Evolutionary conservation across 352 stramenopile species (phyloP), one percentile per base, ranked within the genome.

Genomic region (Phytophthora tubulina): DNA sequence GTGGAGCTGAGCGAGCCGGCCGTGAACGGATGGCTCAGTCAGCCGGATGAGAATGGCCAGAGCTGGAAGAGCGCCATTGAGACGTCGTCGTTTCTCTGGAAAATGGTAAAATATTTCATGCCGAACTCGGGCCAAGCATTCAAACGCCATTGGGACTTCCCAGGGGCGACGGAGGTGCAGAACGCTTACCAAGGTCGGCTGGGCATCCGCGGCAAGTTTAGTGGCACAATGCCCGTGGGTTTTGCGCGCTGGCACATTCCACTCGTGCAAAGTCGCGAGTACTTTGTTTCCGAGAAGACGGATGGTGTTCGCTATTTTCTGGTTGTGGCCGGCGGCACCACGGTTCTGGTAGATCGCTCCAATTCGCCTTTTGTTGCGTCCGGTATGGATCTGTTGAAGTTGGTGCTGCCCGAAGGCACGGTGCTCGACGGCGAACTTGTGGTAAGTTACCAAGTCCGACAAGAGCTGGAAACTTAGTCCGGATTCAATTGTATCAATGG

Each of bases 221-320:
- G 83, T 42, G 92, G 92, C 1, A 96, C 92, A 8, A 97, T 97
- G 91, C 92, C 92, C 7, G 92, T 97, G 15, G 93, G 93, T 8
- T 97, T 98, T 85, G 91, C 91, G n/a, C 86, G 90, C 38, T 93
- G 84, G 78, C 87, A 97, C 68, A 95, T 98, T 52, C 86, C 89
- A 38, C 64, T 92, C n/a, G 87, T 96, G 44, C 87, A 92, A 69
- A 82, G 85, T 42, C 78, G 82, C 44, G 90, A 95, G 63, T 98
- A 98, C 67, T 96, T 87, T 67, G 84, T 96, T 9, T 95, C 90
- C 9, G 92, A 98, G 73, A 98, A 98, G 79, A 98, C 92, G 6
- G 92, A 98, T 65, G 92, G 91, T 30, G 90, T 98, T 60, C 88
- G 92, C 33, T 98, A 97, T 52, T 96, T 98, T 51, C 80, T 98